Evolutionary conservation across 1,284 basidiomycete genomes (phyloP), one percentile per base, ranked within the genome.

Genomic region (Phellopilus nigrolimitatus): DNA sequence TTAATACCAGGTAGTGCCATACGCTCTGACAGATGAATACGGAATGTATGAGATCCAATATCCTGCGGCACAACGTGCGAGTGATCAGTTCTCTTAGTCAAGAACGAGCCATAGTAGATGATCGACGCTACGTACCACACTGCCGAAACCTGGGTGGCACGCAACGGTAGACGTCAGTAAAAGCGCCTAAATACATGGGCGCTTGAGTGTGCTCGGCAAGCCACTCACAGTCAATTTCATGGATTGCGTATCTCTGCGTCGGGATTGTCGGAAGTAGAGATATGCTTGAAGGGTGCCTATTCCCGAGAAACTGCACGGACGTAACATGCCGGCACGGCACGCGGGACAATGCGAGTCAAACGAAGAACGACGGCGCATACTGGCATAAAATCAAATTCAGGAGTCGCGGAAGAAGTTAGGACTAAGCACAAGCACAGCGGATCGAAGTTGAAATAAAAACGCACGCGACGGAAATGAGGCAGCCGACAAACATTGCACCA

Each of bases 401-500:
- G n/a, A n/a, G n/a, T n/a, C n/a, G n/a, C n/a, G n/a, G 34, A 37
- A 17, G 8, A 37, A n/a, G 34, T 37, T 15, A n/a, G 34, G 34
- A 7, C 7, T 13, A 15, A 15, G n/a, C n/a, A n/a, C n/a, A n/a
- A 10, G 12, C 15, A n/a, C 15, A 37, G 8, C 15, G 19, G n/a
- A n/a, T n/a, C n/a, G n/a, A n/a, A n/a, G 8, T 42, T 42, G 17
- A 42, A 42, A 28, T 12, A 31, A 25, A 15, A 17, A 49, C 46
- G 30, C 31, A 55, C 53, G 42, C 45, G 13, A 55, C 53, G 12
- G 53, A 55, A 27, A 55, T 55, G 8, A 51, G 33, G 31, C 44
- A 47, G 6, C 53, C 53, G 27, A 55, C 51, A 49, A 47, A 47
- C 53, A 55, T 55, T 12, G 53, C 48, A 6, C 53, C 53, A 28